These are phyloP conservation scores for Mrakia blollopis DNA, from an alignment of 768 basidiomycete genomes.

Conservation along the genomic window DNA sequence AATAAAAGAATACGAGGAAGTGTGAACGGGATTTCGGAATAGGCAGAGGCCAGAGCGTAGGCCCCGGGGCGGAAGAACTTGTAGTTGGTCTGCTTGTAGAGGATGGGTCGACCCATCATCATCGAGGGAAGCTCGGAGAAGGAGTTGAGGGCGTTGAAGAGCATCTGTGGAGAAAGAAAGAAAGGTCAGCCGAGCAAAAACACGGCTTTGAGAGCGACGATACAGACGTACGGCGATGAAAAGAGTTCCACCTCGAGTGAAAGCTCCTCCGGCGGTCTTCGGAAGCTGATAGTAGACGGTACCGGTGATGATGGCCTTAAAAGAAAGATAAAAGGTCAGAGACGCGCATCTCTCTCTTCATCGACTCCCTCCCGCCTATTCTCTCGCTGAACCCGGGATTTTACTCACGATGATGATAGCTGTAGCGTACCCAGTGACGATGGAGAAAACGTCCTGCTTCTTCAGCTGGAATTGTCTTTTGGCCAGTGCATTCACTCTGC, in stretches of 20 bases:
- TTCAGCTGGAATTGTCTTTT: slow-evolving; percentile 63
- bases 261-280: slow-evolving; percentile 68
- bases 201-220: too few relatives aligned
- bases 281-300: slow-evolving; percentile 70
- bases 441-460: slow-evolving; percentile 56
- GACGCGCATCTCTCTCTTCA: too few relatives aligned
- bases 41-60: slow-evolving; percentile 47
- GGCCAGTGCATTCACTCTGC: slow-evolving; percentile 67
- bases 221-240: slow-evolving; percentile 50
- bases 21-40: slow-evolving; percentile 48
- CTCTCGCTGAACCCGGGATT: too few relatives aligned
- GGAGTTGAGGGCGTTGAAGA: slow-evolving; percentile 16
- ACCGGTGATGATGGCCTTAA: slow-evolving; percentile 49
- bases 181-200: too few relatives aligned
- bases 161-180: slow-evolving; percentile 27
- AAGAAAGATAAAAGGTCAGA: too few relatives aligned
- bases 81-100: slow-evolving; percentile 49
- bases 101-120: slow-evolving; percentile 60
- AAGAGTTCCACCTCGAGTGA: slow-evolving; percentile 78
- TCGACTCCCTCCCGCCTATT: too few relatives aligned
- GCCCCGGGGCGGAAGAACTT: slow-evolving; percentile 42
- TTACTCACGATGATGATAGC: slow-evolving; percentile 35
- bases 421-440: slow-evolving; percentile 30
- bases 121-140: slow-evolving; percentile 28
- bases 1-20: slow-evolving; percentile 36